Conservation (phyloP, 164 flowering plant species). For the Vitis rotundifolia region DNA sequence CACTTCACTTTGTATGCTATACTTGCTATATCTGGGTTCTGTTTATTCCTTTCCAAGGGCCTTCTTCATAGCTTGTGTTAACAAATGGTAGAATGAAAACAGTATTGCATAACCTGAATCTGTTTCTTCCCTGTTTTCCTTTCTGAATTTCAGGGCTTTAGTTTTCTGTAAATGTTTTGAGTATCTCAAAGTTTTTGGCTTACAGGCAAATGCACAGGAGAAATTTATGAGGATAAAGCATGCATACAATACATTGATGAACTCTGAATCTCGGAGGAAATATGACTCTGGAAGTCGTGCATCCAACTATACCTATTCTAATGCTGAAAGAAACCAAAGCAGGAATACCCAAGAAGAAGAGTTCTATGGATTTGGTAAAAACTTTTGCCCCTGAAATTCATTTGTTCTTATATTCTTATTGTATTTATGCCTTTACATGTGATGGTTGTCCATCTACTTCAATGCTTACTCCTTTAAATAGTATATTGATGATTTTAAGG, state of each 20-base stretch:
- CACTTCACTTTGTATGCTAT: neutral
- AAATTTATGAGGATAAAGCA: constrained; percentile 94
- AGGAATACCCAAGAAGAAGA: constrained; percentile 59
- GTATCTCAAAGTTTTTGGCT: neutral
- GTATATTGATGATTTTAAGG: neutral
- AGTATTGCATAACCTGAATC: neutral
- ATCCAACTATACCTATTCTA: constrained; percentile 48
- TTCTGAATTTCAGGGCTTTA: neutral
- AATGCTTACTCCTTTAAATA: neutral
- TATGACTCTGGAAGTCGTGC: constrained; percentile 39
- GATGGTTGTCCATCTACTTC: neutral
- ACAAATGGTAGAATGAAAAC: neutral
- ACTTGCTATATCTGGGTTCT: neutral
- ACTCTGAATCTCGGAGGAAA: constrained; percentile 57
- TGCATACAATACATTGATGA: constrained; percentile 82
- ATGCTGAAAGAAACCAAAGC: constrained; percentile 42
- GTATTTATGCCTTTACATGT: neutral
- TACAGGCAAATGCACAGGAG: constrained; percentile 84
- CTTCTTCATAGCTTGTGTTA: neutral
- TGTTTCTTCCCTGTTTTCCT: neutral
- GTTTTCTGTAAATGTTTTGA: neutral
- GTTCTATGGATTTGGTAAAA: constrained; percentile 90
- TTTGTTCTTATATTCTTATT: neutral
- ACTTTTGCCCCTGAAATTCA: neutral
- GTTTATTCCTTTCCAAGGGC: neutral